Evolutionary conservation across 2,329 filamentous ascomycete genomes (phyloP).

Genomic region (Penicillium freii): DNA sequence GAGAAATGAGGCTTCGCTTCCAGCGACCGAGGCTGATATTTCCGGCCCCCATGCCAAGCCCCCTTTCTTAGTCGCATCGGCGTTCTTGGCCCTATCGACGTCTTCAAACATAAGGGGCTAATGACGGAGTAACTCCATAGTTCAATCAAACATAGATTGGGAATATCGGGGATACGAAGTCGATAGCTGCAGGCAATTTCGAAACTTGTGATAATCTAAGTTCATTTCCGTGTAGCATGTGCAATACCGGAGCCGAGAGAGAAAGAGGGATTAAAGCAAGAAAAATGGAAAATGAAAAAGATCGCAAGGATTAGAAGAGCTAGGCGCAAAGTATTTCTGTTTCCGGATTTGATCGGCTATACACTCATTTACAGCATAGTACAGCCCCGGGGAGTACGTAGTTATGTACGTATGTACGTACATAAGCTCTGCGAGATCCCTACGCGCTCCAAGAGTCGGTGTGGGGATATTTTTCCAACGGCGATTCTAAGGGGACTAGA

Average conservation of each 20-base stretch:
- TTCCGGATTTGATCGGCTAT: not conserved
- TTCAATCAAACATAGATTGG: not conserved
- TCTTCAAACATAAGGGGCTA: not conserved
- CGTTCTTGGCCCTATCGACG: not conserved
- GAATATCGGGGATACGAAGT: not conserved
- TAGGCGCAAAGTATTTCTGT: not conserved
- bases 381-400: too few species aligned
- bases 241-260: not conserved
- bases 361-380: not conserved
- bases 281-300: not conserved
- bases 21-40: not conserved
- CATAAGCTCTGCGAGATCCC: not conserved
- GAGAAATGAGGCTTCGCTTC: not conserved
- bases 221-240: not conserved
- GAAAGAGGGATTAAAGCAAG: not conserved
- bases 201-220: not conserved
- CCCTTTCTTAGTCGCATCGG: not conserved
- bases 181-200: not conserved
- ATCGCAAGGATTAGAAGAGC: not conserved
- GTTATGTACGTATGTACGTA: not conserved
- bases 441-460: not conserved
- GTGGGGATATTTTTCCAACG: conserved; percentile 5
- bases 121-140: not conserved
- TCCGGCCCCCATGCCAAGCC: conserved; percentile 11
- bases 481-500: conserved; percentile 3